Conservation (phyloP, 139 green algal species). For the Haematococcus sp. region DNA sequence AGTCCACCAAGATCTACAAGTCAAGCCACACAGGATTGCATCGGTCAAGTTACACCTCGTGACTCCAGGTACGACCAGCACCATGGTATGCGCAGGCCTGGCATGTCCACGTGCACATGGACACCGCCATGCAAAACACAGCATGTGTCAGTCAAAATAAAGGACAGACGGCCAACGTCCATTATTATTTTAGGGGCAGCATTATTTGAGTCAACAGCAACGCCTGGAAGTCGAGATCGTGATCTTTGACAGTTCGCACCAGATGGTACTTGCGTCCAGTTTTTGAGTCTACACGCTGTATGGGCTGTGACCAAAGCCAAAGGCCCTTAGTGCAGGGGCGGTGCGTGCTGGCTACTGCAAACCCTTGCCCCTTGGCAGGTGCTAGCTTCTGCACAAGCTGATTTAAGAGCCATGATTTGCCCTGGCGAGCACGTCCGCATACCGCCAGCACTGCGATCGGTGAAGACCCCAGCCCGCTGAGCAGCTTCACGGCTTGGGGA, state of each 20-base stretch:
- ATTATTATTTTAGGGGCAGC: too few species aligned
- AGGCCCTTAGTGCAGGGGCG: conserved; percentile 83
- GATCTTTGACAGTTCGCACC: background rate
- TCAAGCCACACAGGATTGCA: too few species aligned
- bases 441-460: conserved; percentile 18
- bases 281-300: conserved; percentile 11
- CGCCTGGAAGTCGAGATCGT: too few species aligned
- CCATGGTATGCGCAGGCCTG: background rate
- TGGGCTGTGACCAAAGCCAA: conserved; percentile 66
- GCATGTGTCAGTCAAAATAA: too few species aligned
- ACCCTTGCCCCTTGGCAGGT: background rate
- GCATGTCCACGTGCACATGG: too few species aligned
- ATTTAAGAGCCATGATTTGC: conserved; percentile 17
- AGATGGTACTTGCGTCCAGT: conserved; percentile 7
- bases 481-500: background rate
- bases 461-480: background rate
- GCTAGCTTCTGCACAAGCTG: conserved; percentile 17
- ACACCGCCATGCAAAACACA: too few species aligned
- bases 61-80: too few species aligned
- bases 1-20: conserved; percentile 79
- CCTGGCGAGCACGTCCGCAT: conserved; percentile 18
- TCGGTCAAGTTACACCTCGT: too few species aligned
- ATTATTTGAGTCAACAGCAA: too few species aligned
- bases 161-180: too few species aligned
- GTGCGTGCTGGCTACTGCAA: background rate